Conservation (phyloP, 495 filamentous ascomycete genomes). For the Penicillium parvum region DNA sequence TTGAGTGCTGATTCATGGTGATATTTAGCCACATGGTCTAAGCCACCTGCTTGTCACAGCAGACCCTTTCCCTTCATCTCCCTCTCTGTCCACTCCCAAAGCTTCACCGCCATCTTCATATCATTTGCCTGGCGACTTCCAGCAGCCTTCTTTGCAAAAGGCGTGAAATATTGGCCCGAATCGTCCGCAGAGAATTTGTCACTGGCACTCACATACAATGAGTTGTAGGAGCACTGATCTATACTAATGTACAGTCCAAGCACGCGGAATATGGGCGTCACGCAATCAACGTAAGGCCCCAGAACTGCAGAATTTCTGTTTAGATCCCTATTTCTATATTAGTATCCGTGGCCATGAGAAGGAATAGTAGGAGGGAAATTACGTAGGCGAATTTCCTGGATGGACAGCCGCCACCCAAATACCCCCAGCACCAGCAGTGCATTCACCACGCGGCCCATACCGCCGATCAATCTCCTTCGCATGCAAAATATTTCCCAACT, state of each 20-base stretch:
- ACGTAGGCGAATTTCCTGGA: constrained; percentile 39
- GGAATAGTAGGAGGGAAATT: constrained; percentile 16
- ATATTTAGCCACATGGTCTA: no score
- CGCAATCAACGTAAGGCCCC: no score
- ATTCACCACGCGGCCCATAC: constrained; percentile 33
- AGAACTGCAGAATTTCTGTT: no score
- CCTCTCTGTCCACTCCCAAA: not conserved
- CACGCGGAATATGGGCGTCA: no score
- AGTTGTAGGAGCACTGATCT: no score
- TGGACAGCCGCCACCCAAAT: constrained; percentile 40
- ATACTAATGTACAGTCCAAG: no score
- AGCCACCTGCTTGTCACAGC: no score
- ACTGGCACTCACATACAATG: no score
- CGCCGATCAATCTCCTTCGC: constrained; percentile 23
- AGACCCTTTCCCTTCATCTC: not conserved
- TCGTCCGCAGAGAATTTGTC: no score
- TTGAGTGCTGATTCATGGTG: no score
- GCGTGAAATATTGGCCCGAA: not conserved
- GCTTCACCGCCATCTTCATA: not conserved
- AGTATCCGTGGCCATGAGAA: not conserved
- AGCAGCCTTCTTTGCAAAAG: not conserved
- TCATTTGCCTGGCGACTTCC: not conserved
- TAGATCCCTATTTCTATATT: not conserved
- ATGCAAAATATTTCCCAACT: constrained; percentile 42
- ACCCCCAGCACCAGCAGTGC: constrained; percentile 28